These are phyloP conservation scores for Fraxinus paxiana DNA, from an alignment of 305 asterid genomes.

Conservation along the genomic window DNA sequence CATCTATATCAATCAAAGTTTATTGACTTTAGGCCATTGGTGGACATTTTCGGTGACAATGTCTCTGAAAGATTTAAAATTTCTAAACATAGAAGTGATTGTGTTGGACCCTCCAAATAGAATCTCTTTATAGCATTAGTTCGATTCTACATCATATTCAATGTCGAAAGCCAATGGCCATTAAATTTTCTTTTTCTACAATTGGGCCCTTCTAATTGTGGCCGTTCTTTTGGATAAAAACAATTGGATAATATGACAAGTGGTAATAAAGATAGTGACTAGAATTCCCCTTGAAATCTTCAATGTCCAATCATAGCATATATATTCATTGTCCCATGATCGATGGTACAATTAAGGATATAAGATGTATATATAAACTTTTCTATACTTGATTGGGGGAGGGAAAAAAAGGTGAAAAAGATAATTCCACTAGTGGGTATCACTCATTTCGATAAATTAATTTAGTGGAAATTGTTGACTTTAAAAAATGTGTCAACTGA, in stretches of 20 bases:
- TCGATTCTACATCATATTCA: neutral
- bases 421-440: neutral
- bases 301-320: constrained; percentile 12
- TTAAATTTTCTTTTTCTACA: neutral
- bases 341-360: neutral
- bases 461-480: neutral
- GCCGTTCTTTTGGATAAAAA: neutral
- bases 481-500: too few relatives aligned
- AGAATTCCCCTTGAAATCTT: constrained; percentile 4
- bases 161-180: neutral
- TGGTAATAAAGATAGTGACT: neutral
- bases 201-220: neutral
- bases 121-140: neutral
- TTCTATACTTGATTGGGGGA: neutral
- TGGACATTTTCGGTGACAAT: neutral
- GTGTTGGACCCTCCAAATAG: neutral
- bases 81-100: neutral
- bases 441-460: neutral
- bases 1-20: neutral
- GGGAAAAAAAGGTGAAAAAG: neutral
- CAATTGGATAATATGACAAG: neutral
- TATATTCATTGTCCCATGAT: neutral
- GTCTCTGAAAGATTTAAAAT: neutral
- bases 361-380: neutral
- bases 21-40: neutral